Evolutionary conservation across 2,329 filamentous ascomycete species (phyloP), one percentile per base, ranked within the genome.

Genomic region (Hypoxylon sp.): DNA sequence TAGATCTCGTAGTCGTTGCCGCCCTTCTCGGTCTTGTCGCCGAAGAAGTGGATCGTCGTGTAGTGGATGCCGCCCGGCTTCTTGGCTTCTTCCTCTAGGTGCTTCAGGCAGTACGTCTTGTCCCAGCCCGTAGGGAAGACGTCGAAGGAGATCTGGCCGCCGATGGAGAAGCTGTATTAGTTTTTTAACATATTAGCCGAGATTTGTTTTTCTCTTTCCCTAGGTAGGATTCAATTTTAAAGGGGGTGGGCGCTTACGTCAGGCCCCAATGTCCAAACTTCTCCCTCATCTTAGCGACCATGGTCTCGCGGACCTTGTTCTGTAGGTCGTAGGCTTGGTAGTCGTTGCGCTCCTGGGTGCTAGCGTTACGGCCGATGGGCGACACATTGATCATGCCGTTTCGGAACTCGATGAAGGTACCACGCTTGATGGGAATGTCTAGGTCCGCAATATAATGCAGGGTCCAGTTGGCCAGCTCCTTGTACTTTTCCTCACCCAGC

Each of bases 1-100:
- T 91, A 98, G 79, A 99, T 98, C 85, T 98, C 95, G 79, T 91
- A 95, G 82, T 99, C 96, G 81, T 98, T 99, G 69, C 96, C 96
- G 71, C 96, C 95, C 80, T 91, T 82, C 78, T 89, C 90, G 26
- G 93, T 93, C 90, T 98, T 99, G 87, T 99, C 96, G 73, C 96
- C 96, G 77, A 98, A 99, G 88, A 98, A 98, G 86, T 98, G 96
- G 74, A 98, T 92, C 48, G 88, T 95, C 74, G 89, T 93, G 86
- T 95, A 98, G 24, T 90, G 83, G 71, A 97, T 84, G 70, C 91
- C 91, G 76, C 88, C 90, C 44, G 87, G 85, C 79, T 87, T 85
- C 83, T 87, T 84, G 71, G 91, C 90, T 81, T 98, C 94, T 71
- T 87, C 87, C 83, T 96, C 93, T 69, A 98, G 85, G 82, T 98